Conservation (phyloP, 805 yeast species). For the Wickerhamomyces tratensis region DNA sequence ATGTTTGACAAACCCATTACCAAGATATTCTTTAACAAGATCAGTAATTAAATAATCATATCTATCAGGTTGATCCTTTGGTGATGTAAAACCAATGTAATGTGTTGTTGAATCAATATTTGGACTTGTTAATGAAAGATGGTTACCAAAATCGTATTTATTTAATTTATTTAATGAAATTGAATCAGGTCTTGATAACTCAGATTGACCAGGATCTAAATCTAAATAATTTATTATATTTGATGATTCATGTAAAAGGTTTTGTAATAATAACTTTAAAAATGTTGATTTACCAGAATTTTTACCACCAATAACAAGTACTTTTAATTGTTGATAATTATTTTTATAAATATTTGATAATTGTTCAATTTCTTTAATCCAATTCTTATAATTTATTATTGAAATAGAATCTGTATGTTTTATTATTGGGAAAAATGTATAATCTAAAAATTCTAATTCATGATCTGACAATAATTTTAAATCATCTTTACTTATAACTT, state of each 20-base stretch:
- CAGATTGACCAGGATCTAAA: conserved; percentile 87
- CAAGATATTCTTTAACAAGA: conserved; percentile 27
- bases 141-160: conserved; percentile 27
- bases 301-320: conserved; percentile 38
- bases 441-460: conserved; percentile 19
- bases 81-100: conserved; percentile 59
- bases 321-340: conserved; percentile 8
- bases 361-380: conserved; percentile 30
- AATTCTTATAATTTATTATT: conserved; percentile 15
- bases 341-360: conserved; percentile 26
- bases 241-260: conserved; percentile 21
- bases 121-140: conserved; percentile 13
- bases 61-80: conserved; percentile 52
- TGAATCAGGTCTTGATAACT: conserved; percentile 62
- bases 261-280: conserved; percentile 42
- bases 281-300: conserved; percentile 80
- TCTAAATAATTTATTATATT: conserved; percentile 47
- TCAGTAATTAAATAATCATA: conserved; percentile 36
- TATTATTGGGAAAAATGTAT: conserved; percentile 29
- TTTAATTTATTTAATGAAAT: conserved; percentile 40
- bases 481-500: conserved; percentile 8
- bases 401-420: conserved; percentile 18
- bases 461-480: conserved; percentile 7
- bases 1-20: conserved; percentile 15
- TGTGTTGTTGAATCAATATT: conserved; percentile 6